Conservation (phyloP, 345 rosid species). For the Camelina neglecta region DNA sequence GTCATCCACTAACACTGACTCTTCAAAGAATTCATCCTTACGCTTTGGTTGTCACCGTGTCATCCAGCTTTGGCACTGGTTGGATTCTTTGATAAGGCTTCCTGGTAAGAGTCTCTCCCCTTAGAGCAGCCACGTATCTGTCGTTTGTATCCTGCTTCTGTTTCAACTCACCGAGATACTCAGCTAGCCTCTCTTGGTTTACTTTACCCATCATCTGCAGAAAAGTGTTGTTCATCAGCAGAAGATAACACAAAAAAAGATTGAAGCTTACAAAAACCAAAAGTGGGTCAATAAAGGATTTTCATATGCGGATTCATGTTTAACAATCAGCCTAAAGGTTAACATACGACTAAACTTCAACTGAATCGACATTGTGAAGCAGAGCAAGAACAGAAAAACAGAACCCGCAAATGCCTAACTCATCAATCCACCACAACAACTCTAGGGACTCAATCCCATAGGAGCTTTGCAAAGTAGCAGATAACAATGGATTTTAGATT, state of each 20-base stretch:
- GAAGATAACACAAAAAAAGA: constrained; percentile 7
- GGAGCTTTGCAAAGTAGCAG: constrained; percentile 3
- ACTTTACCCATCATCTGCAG: constrained; percentile 93
- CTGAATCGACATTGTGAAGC: constrained; percentile 8
- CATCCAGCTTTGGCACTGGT: constrained; percentile 54
- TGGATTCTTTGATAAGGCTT: constrained; percentile 83
- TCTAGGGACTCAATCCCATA: constrained; percentile 1
- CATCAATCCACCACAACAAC: background rate
- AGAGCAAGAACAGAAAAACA: constrained; percentile 19
- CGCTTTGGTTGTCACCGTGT: constrained; percentile 41
- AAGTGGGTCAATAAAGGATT: background rate
- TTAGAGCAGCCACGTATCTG: constrained; percentile 85
- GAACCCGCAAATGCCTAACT: background rate
- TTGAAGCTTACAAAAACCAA: background rate
- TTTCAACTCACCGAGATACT: constrained; percentile 86
- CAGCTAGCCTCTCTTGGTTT: constrained; percentile 85
- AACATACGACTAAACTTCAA: constrained; percentile 8
- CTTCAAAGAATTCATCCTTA: constrained; percentile 11
- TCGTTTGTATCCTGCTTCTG: constrained; percentile 92
- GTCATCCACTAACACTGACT: constrained; percentile 11
- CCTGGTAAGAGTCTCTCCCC: constrained; percentile 89
- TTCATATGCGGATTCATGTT: background rate
- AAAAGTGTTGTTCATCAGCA: constrained; percentile 30
- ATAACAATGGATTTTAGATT: background rate
- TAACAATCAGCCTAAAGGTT: background rate